Evolutionary conservation across 2,329 filamentous ascomycete species (phyloP), one percentile per base, ranked within the genome.

Genomic region (Nakataea oryzae): DNA sequence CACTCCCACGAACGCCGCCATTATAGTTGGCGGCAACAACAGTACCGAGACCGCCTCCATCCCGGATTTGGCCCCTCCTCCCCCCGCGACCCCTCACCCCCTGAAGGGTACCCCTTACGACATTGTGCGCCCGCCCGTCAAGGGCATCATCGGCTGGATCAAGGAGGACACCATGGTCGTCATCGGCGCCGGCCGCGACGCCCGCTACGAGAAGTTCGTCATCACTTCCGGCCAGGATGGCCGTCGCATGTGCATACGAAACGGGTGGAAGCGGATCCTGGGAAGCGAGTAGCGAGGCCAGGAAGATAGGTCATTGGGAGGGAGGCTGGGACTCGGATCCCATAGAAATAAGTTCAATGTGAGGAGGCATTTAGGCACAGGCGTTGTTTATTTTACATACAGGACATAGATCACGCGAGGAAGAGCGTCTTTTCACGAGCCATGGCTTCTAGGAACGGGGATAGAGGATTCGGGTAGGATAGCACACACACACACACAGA

Each of bases 81-180:
- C 41, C n/a, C 41, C 41, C 14, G 1, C 41, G 4, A 14, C 41
- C 9, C 79, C 26, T 74, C 26, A 47, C 26, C 26, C 58, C 6
- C 24, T 59, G 14, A 61, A 63, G 17, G 78, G 78, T 32, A 73
- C 71, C 34, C 76, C 77, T 2, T 78, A 80, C 2, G 71, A 83
- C 11, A 79, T 80, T 2, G 81, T 79, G 21, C 75, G 77, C 17
- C 74, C 85, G 60, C 87, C 91, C 17, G 82, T 86, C 13, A 96
- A 96, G 72, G 95, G 95, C 0, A 77, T 95, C 9, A 82, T 97
- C 62, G 92, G 92, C 2, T 97, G 96, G 91, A 81, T 86, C 12
- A 81, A 86, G 66, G 89, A 96, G 65, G 78, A 85, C 27, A 89
- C 83, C 21, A 76, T 96, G 13, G 76, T 93, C 1, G 86, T 96